Percentiles rank a stretch among this genome's conserved stretches.
Conservation (phyloP, 139 green algal species). For the Astrephomene gubernaculifera region DNA sequence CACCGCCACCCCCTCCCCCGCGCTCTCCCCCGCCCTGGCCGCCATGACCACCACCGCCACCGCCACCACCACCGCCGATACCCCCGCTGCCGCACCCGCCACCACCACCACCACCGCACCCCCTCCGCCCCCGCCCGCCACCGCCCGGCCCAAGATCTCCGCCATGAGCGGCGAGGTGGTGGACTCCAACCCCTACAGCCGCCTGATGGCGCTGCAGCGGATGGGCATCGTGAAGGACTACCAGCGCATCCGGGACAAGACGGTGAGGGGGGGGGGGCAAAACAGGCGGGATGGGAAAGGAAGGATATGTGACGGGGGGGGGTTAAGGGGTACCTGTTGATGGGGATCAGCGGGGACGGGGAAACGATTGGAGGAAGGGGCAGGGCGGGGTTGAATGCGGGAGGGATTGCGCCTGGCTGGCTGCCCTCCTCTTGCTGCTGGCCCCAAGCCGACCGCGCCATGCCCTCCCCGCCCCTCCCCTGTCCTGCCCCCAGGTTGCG, state of each 20-base stretch:
- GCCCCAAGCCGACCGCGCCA: too few relatives aligned
- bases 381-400: too few relatives aligned
- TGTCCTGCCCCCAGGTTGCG: constrained; percentile 66
- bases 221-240: constrained; percentile 98
- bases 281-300: neutral
- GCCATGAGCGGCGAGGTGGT: constrained; percentile 90
- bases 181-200: constrained; percentile 91
- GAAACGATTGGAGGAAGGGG: neutral
- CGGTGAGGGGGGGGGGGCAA: constrained; percentile 54
- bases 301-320: too few relatives aligned
- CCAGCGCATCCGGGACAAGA: constrained; percentile 84
- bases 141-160: constrained; percentile 50
- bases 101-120: neutral
- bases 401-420: too few relatives aligned
- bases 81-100: neutral
- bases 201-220: constrained; percentile 95
- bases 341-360: neutral
- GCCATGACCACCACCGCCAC: neutral
- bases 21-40: neutral
- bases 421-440: too few relatives aligned
- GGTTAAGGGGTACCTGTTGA: too few relatives aligned
- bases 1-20: neutral
- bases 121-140: neutral
- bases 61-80: neutral
- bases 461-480: too few relatives aligned